Evolutionary conservation across 306 rosid species (phyloP).

Genomic region (Vigna angularis): DNA sequence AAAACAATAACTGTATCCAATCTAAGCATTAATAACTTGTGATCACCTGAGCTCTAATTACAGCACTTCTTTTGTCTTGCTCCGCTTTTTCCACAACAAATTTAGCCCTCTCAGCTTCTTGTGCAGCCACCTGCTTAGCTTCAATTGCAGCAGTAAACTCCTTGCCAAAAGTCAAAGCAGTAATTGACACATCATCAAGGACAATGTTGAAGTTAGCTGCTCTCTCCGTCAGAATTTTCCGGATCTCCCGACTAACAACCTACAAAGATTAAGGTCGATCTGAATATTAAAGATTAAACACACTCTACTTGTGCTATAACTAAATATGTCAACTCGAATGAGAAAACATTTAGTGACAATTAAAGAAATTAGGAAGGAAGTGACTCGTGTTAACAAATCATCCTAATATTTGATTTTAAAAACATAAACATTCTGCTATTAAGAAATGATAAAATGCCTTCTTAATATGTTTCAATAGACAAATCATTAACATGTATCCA

Average conservation of each 20-base stretch:
- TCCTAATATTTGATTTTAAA: conserved; percentile 11
- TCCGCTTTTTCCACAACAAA: conserved; percentile 92
- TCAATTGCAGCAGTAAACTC: conserved; percentile 93
- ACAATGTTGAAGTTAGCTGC: conserved; percentile 87
- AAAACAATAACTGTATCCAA: not conserved
- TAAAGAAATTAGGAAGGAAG: not conserved
- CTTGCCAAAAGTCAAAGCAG: conserved; percentile 76
- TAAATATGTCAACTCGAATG: conserved; percentile 20
- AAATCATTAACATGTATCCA: not conserved
- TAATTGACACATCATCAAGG: conserved; percentile 92
- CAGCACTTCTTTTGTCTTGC: conserved; percentile 89
- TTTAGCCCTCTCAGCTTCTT: conserved; percentile 97
- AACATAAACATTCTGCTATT: not conserved
- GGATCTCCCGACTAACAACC: conserved; percentile 90
- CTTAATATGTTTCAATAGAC: conserved; percentile 26
- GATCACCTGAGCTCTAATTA: conserved; percentile 86
- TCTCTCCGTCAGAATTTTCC: conserved; percentile 77
- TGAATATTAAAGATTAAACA: not conserved
- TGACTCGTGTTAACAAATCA: not conserved
- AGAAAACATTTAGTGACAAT: conserved; percentile 12
- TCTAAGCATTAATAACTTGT: conserved; percentile 21
- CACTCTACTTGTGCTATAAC: not conserved
- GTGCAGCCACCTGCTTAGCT: conserved; percentile 97
- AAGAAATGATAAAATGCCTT: not conserved
- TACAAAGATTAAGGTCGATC: conserved; percentile 42